Evolutionary conservation across 257 asterid genomes (phyloP).

Genomic region (Perilla frutescens): DNA sequence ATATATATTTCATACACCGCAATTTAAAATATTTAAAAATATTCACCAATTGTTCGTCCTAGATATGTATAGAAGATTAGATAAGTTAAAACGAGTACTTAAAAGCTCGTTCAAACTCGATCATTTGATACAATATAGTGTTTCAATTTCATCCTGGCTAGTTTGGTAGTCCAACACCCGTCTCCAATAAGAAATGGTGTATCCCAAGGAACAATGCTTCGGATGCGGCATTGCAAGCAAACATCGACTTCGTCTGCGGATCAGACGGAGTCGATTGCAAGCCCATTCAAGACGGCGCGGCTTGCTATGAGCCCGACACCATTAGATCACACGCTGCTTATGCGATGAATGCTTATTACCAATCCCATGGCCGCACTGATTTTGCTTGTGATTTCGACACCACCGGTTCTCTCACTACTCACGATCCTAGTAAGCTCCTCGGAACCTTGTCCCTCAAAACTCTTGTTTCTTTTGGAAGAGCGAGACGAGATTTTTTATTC

Average conservation of each 20-base stretch:
- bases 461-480: too few species aligned
- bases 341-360: slow-evolving; percentile 63
- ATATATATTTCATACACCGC: too few species aligned
- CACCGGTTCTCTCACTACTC: slow-evolving; percentile 35
- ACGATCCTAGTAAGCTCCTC: slow-evolving; percentile 55
- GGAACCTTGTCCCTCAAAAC: background rate
- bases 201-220: slow-evolving; percentile 40
- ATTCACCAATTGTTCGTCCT: too few species aligned
- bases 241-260: slow-evolving; percentile 52
- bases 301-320: slow-evolving; percentile 51
- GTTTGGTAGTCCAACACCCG: slow-evolving; percentile 14
- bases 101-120: background rate
- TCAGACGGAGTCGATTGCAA: slow-evolving; percentile 46
- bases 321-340: slow-evolving; percentile 49
- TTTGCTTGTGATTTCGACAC: slow-evolving; percentile 42
- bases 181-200: slow-evolving; percentile 51
- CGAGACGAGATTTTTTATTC: too few species aligned
- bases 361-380: slow-evolving; percentile 45
- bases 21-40: too few species aligned
- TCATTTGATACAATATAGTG: background rate
- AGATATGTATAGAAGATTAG: too few species aligned
- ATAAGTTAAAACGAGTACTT: too few species aligned
- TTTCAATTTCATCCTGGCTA: background rate
- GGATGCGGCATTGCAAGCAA: slow-evolving; percentile 48
- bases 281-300: slow-evolving; percentile 51